Evolutionary conservation across 2,329 filamentous ascomycete species (phyloP).

Genomic region (Nannizziopsis arthrosporioides): DNA sequence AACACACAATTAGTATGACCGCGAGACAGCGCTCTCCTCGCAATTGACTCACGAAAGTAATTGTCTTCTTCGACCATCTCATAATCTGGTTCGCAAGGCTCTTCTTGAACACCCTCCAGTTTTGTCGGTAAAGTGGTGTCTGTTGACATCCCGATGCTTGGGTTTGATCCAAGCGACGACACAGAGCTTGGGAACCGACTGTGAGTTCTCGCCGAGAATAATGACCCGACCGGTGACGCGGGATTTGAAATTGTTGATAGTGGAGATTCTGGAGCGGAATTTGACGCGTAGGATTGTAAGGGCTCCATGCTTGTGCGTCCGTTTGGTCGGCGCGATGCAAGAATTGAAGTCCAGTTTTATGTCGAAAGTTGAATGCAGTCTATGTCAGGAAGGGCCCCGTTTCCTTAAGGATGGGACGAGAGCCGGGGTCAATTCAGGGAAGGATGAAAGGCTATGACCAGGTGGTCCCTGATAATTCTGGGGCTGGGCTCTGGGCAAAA

Average conservation of each 20-base stretch:
- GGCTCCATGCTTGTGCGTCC: conserved; percentile 21
- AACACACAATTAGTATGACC: conserved; percentile 10
- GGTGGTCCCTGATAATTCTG: no score
- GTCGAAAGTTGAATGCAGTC: background rate
- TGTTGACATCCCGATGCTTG: conserved; percentile 38
- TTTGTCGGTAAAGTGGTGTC: conserved; percentile 50
- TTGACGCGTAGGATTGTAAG: conserved; percentile 11
- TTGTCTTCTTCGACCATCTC: conserved; percentile 44
- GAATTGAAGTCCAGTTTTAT: conserved; percentile 11
- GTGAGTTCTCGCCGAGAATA: conserved; percentile 31
- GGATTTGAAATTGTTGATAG: conserved; percentile 27
- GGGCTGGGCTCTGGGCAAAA: background rate
- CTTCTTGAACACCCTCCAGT: conserved; percentile 75
- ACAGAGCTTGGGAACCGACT: conserved; percentile 50
- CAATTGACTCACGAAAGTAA: conserved; percentile 57
- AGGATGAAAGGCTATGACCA: no score
- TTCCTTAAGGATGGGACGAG: background rate
- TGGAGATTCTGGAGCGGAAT: conserved; percentile 23
- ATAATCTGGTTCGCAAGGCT: conserved; percentile 56
- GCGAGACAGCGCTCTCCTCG: background rate
- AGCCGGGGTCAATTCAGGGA: no score
- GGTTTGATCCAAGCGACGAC: conserved; percentile 59
- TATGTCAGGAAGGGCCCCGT: background rate
- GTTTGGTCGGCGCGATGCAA: conserved; percentile 26
- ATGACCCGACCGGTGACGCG: conserved; percentile 30